Evolutionary conservation across 1,284 basidiomycete genomes (phyloP).

Genomic region (Ustilago shanxiensis): DNA sequence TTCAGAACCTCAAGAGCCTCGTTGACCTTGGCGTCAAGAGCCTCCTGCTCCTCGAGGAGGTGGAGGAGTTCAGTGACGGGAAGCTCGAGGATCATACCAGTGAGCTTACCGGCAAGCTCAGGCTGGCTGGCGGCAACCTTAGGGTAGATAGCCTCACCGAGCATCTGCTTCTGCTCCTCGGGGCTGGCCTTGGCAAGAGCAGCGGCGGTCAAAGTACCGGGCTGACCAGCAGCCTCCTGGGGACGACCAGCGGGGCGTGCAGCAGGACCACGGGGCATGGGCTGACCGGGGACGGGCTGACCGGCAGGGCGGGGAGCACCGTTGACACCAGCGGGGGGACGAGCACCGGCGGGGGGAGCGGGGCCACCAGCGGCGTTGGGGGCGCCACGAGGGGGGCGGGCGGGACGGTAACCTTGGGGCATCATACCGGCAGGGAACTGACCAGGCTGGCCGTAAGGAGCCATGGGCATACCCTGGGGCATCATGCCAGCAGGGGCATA

Average conservation of each 20-base stretch:
- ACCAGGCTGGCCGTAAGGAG: conserved; percentile 66
- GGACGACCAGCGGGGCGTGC: conserved; percentile 47
- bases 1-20: conserved; percentile 69
- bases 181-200: conserved; percentile 69
- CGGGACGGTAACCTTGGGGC: conserved; percentile 67
- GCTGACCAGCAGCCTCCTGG: conserved; percentile 49
- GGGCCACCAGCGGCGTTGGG: conserved; percentile 57
- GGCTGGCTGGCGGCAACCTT: conserved; percentile 67
- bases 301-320: conserved; percentile 58
- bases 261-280: conserved; percentile 45
- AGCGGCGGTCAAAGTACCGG: conserved; percentile 64
- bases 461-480: conserved; percentile 68
- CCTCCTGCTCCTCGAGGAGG: conserved; percentile 68
- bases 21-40: conserved; percentile 67
- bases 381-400: conserved; percentile 63
- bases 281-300: conserved; percentile 55
- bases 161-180: conserved; percentile 71
- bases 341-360: conserved; percentile 52
- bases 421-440: conserved; percentile 68
- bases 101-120: conserved; percentile 69
- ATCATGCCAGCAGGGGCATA: conserved; percentile 69
- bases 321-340: conserved; percentile 57
- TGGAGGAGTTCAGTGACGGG: conserved; percentile 69
- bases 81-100: conserved; percentile 70
- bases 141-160: conserved; percentile 70